Evolutionary conservation across 2,329 filamentous ascomycete species (phyloP), one percentile per base, ranked within the genome.

Genomic region (Parascedosporium putredinis): DNA sequence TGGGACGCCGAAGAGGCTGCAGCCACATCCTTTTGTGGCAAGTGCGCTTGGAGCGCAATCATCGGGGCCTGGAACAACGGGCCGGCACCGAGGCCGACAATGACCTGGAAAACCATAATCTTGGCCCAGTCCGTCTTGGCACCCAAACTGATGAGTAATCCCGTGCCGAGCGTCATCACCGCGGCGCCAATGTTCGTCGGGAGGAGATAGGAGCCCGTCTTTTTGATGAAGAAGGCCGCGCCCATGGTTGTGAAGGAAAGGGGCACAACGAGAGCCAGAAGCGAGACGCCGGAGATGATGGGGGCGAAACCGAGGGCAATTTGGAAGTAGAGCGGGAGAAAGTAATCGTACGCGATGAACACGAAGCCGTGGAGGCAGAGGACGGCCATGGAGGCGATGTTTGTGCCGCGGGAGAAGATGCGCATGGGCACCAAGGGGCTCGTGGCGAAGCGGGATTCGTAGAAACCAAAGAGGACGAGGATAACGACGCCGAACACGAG

Each of bases 251-350:
- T 53, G 1, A n/a, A 84, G 18, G 33, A 40, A 6, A 49, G 34
- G n/a, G 47, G 47, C 24, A 49, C 27, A 31, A 74, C 70, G 2
- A 91, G 66, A 0, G 87, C 86, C 27, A 91, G 67, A 16, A 91
- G 73, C 27, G 80, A 68, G 1, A 84, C 53, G 1, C 85, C 85
- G 3, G 84, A 78, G 49, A 71, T 63, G 0, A 82, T 80, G 1
- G 86, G 82, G 4, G 73, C 75, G 23, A 81, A 67, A 3, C 77
- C 79, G 44, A 83, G 71, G 1, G 84, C 81, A 3, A 82, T 84
- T 64, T 91, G 86, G 64, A 86, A 87, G 64, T 84, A 88, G 2
- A 91, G 69, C 1, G 86, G 84, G n/a, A 87, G 68, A 64, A 86
- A 87, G 68, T 88, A 91, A 3, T 40, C 47, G 23, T 42, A 42